Evolutionary conservation across 2,329 filamentous ascomycete genomes (phyloP).

Genomic region (Diaporthe amygdali): DNA sequence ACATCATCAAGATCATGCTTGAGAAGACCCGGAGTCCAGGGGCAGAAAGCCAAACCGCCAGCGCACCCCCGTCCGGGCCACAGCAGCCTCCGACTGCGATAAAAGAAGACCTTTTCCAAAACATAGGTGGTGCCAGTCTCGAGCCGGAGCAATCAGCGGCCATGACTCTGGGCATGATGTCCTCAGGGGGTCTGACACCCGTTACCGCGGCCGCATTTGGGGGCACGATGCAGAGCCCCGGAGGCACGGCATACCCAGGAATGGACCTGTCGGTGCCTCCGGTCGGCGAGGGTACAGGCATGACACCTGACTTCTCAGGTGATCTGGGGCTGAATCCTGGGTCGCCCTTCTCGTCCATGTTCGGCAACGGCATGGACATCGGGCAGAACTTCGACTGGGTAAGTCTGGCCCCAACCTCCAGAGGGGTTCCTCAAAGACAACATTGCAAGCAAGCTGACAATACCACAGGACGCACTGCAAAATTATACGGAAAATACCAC

Average conservation of each 20-base stretch:
- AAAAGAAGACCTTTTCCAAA: slow-evolving; percentile 34
- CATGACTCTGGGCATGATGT: slow-evolving; percentile 49
- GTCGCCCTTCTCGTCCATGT: slow-evolving; percentile 60
- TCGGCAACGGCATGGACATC: slow-evolving; percentile 52
- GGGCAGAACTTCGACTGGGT: slow-evolving; percentile 65
- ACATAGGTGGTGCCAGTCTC: slow-evolving; percentile 30
- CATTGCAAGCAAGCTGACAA: slow-evolving; percentile 32
- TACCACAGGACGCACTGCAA: slow-evolving; percentile 57
- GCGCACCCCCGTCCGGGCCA: slow-evolving; percentile 16
- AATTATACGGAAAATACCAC: slow-evolving; percentile 61
- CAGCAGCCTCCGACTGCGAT: slow-evolving; percentile 25
- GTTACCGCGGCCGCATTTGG: slow-evolving; percentile 33
- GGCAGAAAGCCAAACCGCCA: slow-evolving; percentile 12
- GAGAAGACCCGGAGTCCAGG: slow-evolving; percentile 70
- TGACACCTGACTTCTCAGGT: slow-evolving; percentile 44
- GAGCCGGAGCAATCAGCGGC: slow-evolving; percentile 47
- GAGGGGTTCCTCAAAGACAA: background rate
- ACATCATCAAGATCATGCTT: slow-evolving; percentile 83
- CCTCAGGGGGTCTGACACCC: slow-evolving; percentile 40
- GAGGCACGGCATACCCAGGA: slow-evolving; percentile 47
- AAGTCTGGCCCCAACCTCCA: slow-evolving; percentile 33
- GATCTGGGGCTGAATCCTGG: slow-evolving; percentile 38
- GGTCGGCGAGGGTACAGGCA: slow-evolving; percentile 36
- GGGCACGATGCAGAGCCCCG: slow-evolving; percentile 40
- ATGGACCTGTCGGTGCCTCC: slow-evolving; percentile 47